These are phyloP conservation scores for Parafenestella ontariensis DNA, from an alignment of 2,329 filamentous ascomycete genomes.

Conservation along the genomic window DNA sequence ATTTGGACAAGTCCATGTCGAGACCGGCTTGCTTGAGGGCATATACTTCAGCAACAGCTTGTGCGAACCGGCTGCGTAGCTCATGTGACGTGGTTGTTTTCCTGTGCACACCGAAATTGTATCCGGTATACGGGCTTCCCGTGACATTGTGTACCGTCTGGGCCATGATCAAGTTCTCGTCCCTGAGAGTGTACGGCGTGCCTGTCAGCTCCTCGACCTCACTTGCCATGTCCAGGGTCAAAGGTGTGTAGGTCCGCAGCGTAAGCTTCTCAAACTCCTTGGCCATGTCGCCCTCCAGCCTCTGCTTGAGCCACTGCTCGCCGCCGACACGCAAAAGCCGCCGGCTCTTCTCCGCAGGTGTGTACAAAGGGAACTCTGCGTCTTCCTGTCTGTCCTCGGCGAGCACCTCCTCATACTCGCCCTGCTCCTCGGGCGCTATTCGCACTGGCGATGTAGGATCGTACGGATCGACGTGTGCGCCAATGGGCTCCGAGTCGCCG, in stretches of 20 bases:
- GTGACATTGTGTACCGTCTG: conserved; percentile 39
- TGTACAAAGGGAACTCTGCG: conserved; percentile 10
- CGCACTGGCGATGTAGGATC: conserved; percentile 45
- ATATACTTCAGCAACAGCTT: conserved; percentile 64
- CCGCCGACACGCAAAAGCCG: conserved; percentile 63
- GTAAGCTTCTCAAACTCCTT: conserved; percentile 46
- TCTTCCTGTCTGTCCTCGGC: conserved; percentile 25
- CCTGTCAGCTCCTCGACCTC: conserved; percentile 41
- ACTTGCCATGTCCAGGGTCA: conserved; percentile 39
- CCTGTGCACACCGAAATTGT: conserved; percentile 34
- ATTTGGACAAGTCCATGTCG: conserved; percentile 34
- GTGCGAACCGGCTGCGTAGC: conserved; percentile 56
- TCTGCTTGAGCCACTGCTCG: conserved; percentile 51
- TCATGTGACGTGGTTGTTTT: conserved; percentile 19
- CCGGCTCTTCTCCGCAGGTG: conserved; percentile 10
- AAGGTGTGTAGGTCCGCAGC: conserved; percentile 40
- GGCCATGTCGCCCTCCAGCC: conserved; percentile 37
- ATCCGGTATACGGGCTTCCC: conserved; percentile 41
- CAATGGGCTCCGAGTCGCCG: conserved; percentile 47
- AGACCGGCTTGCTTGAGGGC: conserved; percentile 49
- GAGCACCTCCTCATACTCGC: conserved; percentile 43
- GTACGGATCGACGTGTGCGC: conserved; percentile 48
- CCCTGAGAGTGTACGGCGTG: conserved; percentile 37
- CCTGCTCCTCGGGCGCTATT: conserved; percentile 45
- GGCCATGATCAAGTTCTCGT: conserved; percentile 39